Conservation (phyloP, 495 filamentous ascomycete genomes). For the Thermothielavioides terrestris region DNA sequence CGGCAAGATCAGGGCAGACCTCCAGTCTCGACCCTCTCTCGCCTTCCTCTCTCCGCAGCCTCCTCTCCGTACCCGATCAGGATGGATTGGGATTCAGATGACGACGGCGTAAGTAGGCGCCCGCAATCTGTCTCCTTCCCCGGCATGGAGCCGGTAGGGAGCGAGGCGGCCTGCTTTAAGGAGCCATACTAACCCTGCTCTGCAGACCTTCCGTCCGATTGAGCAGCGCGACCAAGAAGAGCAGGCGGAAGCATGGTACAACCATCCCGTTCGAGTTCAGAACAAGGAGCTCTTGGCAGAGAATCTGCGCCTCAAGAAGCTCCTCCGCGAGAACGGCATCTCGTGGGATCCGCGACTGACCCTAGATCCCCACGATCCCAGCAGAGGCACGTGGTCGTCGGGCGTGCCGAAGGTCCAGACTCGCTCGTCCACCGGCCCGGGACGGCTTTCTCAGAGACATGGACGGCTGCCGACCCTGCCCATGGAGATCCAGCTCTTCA, state of each 20-base stretch:
- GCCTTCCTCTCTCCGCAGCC: too few relatives aligned
- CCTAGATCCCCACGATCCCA: slow-evolving; percentile 5
- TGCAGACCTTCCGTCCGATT: slow-evolving; percentile 16
- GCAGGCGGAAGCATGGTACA: slow-evolving; percentile 33
- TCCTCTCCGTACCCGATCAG: too few relatives aligned
- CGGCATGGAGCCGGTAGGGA: too few relatives aligned
- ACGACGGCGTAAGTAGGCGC: too few relatives aligned
- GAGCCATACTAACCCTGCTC: neutral
- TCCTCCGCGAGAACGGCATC: slow-evolving; percentile 33
- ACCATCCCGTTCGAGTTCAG: slow-evolving; percentile 29
- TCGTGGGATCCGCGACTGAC: slow-evolving; percentile 20
- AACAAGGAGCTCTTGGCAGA: slow-evolving; percentile 29
- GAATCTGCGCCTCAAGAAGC: slow-evolving; percentile 29
- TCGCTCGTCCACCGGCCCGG: slow-evolving; percentile 3
- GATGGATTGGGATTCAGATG: too few relatives aligned
- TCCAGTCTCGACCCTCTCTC: too few relatives aligned
- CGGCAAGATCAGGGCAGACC: too few relatives aligned
- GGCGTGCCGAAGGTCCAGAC: neutral
- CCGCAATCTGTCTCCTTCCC: too few relatives aligned
- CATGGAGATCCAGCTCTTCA: slow-evolving; percentile 36
- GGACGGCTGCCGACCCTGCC: slow-evolving; percentile 32
- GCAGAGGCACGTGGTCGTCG: slow-evolving; percentile 11
- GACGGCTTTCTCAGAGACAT: neutral
- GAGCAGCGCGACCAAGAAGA: slow-evolving; percentile 38
- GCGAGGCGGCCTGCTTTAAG: neutral